Conservation (phyloP, 202 grass and related monocot species). For the Setaria italica region DNA sequence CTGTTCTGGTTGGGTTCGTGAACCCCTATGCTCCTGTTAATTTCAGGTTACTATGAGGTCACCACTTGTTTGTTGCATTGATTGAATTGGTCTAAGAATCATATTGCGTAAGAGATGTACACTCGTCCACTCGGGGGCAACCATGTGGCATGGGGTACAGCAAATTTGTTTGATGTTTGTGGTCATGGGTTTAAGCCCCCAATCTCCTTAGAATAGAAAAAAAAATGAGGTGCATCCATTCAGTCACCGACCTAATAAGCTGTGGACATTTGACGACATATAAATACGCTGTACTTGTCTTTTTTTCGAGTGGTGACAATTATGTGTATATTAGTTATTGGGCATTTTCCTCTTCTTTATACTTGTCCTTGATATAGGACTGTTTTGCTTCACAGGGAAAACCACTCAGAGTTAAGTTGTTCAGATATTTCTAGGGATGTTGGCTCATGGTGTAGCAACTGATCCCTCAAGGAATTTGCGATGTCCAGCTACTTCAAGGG, state of each 20-base stretch:
- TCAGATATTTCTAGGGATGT: conserved; percentile 56
- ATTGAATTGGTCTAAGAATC: background rate
- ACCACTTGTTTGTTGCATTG: background rate
- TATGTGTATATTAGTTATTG: background rate
- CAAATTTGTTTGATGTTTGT: background rate
- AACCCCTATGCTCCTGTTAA: background rate
- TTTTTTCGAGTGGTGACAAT: background rate
- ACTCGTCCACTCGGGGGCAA: too few relatives aligned
- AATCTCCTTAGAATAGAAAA: background rate
- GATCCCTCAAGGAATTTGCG: conserved; percentile 55
- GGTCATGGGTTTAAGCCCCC: background rate
- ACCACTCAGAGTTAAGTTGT: conserved; percentile 1
- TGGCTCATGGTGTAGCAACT: conserved; percentile 55
- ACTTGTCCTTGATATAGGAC: background rate
- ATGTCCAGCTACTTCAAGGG: conserved; percentile 42
- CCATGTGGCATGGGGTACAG: background rate
- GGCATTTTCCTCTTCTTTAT: conserved; percentile 8
- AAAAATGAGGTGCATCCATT: too few relatives aligned
- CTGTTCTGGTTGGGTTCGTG: background rate
- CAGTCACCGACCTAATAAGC: background rate
- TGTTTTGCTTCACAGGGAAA: conserved; percentile 27
- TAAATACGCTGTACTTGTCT: background rate
- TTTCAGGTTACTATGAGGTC: background rate
- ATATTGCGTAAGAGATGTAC: background rate
- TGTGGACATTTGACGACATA: background rate